These are phyloP conservation scores for Xylaria grammica DNA, from an alignment of 495 filamentous ascomycete genomes.

Conservation along the genomic window DNA sequence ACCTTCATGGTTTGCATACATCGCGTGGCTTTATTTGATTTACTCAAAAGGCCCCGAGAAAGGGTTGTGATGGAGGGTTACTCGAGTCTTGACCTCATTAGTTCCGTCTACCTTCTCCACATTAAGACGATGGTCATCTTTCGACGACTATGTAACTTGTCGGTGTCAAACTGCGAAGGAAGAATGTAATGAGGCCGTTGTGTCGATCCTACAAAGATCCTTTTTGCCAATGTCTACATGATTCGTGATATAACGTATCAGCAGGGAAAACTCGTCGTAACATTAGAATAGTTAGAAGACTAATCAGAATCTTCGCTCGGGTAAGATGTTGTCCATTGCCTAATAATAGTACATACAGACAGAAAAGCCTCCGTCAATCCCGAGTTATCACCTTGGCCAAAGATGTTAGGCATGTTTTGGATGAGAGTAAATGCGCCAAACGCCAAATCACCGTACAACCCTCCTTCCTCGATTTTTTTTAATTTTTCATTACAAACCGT, in stretches of 20 bases:
- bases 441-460: conserved; percentile 1
- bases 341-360: conserved; percentile 1
- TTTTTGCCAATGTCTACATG: too few species aligned
- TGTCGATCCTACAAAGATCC: too few species aligned
- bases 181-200: too few species aligned
- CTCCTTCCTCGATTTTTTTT: not conserved
- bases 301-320: conserved; percentile 2
- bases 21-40: too few species aligned
- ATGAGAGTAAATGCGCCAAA: not conserved
- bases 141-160: not conserved
- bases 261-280: not conserved
- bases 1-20: too few species aligned
- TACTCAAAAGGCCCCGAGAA: too few species aligned
- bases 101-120: too few species aligned
- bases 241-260: too few species aligned
- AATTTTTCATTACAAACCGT: not conserved
- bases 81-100: not conserved
- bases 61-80: not conserved
- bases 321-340: conserved; percentile 2
- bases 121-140: not conserved
- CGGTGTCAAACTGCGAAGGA: too few species aligned
- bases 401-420: not conserved
- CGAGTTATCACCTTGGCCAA: not conserved
- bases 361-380: conserved; percentile 15
- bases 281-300: not conserved